A percentile compares a stretch with the other conserved stretches of the same genome.
These are phyloP conservation scores for Marasmius sp. DNA, from an alignment of 1,284 basidiomycete species.

Conservation along the genomic window DNA sequence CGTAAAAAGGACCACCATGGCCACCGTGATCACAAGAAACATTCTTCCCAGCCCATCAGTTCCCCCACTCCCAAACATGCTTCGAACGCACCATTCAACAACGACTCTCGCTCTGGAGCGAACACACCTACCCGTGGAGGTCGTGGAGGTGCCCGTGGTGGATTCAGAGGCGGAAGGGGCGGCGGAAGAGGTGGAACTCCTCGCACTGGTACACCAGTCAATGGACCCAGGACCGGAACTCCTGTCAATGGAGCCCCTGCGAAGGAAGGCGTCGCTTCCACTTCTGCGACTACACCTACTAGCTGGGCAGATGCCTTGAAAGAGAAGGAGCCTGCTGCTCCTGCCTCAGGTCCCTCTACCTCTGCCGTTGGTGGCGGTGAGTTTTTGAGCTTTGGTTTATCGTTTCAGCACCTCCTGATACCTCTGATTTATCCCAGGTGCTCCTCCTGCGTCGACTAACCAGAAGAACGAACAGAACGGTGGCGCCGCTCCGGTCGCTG, in stretches of 20 bases:
- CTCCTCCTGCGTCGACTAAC: too few species aligned
- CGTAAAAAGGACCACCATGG: conserved; percentile 88
- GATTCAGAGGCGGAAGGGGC: conserved; percentile 62
- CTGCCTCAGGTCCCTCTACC: conserved; percentile 20
- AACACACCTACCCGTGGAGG: conserved; percentile 47
- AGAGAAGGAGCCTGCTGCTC: not conserved
- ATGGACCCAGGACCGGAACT: conserved; percentile 19
- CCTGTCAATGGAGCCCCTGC: conserved; percentile 3
- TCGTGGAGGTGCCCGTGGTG: conserved; percentile 63
- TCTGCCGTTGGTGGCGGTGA: conserved; percentile 32
- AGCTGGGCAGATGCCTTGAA: conserved; percentile 5
- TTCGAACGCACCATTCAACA: conserved; percentile 33
- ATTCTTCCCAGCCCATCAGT: conserved; percentile 14
- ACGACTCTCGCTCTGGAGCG: conserved; percentile 33
- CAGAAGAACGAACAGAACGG: too few species aligned
- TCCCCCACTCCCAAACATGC: conserved; percentile 29
- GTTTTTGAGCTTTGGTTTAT: not conserved
- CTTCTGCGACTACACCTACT: conserved; percentile 16
- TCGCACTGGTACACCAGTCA: conserved; percentile 39
- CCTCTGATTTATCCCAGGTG: too few species aligned
- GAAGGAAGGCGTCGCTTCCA: conserved; percentile 15
- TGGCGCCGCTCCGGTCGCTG: conserved; percentile 9
- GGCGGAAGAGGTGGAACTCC: conserved; percentile 58
- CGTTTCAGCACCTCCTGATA: too few species aligned
- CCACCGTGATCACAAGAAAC: conserved; percentile 5